Evolutionary conservation across 768 basidiomycete genomes (phyloP), one percentile per base, ranked within the genome.

Genomic region (Tricholoma bakamatsutake): DNA sequence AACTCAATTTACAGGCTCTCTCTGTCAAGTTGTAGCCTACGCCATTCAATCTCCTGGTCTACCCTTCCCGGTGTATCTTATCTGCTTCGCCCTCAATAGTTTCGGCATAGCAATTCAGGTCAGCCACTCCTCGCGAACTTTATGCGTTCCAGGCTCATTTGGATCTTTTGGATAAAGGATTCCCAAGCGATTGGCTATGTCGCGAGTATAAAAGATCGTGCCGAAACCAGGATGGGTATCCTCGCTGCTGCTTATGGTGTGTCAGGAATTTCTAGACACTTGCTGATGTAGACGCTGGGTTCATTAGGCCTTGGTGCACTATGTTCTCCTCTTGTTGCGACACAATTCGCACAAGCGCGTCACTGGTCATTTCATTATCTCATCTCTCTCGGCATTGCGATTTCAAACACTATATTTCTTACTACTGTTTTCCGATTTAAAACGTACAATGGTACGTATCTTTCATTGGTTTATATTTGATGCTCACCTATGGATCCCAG

Each of bases 311-410:
- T 77, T 0, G 88, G 88, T 1, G 87, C 87, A 2, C 71, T 89
- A 10, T 73, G 73, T 7, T 68, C 91, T 0, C 93, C 93, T 2
- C 76, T 95, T 15, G 82, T 87, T 0, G 80, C 92, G 0, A 95
- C 93, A 0, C 88, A 92, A 55, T 94, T 95, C 60, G 76, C 88
- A 0, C 80, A 82, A 54, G 62, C 81, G 21, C 67, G 59, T 0
- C 77, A 72, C 34, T 93, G 91, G 92, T 88, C 84, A 0, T 86
- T 88, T 66, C 87, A 93, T 66, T 94, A 84, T 63, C 75, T 93
- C 7, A 72, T 72, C 1, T 90, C 89, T 0, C 69, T 93, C 0
- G 85, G 82, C 1, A 59, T 94, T 15, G 82, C 88, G 0, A 53
- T 82, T 13, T 59, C 73, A 40, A 91, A 88, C 59, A 73, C 78